Base-by-base conservation (phyloP, 1,139 yeast genomes). In the Pneumocystis wakefieldiae region DNA sequence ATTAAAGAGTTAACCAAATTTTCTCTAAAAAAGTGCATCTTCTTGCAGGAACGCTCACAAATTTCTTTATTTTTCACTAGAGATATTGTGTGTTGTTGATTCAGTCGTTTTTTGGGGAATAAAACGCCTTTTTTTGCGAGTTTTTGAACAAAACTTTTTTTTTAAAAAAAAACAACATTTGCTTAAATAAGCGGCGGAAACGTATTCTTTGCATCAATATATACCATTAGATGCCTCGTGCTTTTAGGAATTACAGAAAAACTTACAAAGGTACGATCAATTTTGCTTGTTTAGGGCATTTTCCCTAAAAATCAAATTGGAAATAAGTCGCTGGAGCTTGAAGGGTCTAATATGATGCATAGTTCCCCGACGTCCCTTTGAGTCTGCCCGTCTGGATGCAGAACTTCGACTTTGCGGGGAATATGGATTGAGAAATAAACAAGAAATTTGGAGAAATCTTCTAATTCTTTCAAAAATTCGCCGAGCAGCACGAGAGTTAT, bases 401-500 rank as follows among this genome's bases (percentile, higher is more conserved):
- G 98, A 94, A 83, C 87, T 92, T 80, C 90, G 92, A 83, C 87
- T 92, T 77, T 97, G 95, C 76, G 98, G 98, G 85, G 98, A 92
- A 83, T 92, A 81, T 87, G 99, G 98, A 85, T 87, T 92, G 78
- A 91, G 90, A 84, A 92, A 94, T 97, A 92, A 92, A 91, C 89
- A 95, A 80, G 98, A 92, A 83, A 89, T 92, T 81, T 90, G 91
- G 95, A 87, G 97, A 85, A 91, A 79, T 91, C 90, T 79, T 89
- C 86, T 86, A 97, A 92, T 66, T 83, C 89, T 92, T 78, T 92
- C 99, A 72, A 92, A 92, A 87, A 92, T 92, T 79, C 92, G 99
- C 85, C 90, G 98, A 85, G 98, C 98, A 79, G 99, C 99, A 78
- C 96, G 99, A 87, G 97, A 94, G 78, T 85, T 92, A 77, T 87